phyloP scores from a whole-genome alignment of 2,329 filamentous ascomycete species.

The Exophiala sideris region DNA sequence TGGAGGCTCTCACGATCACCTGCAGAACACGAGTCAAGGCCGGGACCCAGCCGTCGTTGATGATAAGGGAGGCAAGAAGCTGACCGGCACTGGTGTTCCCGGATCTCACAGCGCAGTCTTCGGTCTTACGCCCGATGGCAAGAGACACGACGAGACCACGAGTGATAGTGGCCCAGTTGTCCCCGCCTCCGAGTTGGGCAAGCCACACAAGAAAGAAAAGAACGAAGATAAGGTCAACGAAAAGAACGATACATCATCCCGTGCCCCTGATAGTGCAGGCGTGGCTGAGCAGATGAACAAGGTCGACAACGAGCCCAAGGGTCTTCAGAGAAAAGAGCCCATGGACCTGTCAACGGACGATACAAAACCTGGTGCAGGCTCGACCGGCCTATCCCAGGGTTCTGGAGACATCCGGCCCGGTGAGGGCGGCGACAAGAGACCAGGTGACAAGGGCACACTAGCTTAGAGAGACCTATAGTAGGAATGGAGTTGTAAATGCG shows the following conservation, averaged over 20 bases:
- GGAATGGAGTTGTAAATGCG: no score
- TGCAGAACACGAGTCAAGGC: slow-evolving; percentile 13
- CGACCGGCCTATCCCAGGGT: slow-evolving; percentile 5
- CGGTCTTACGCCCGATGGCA: slow-evolving; percentile 25
- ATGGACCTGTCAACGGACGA: not conserved
- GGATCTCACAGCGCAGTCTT: slow-evolving; percentile 28
- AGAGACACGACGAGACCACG: slow-evolving; percentile 10
- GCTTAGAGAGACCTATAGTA: not conserved
- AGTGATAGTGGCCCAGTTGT: not conserved
- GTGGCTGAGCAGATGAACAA: slow-evolving; percentile 18
- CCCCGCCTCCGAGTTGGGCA: slow-evolving; percentile 5
- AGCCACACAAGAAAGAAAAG: not conserved
- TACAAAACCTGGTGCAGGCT: slow-evolving; percentile 13
- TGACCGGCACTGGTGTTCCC: slow-evolving; percentile 19
- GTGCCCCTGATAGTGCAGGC: not conserved
- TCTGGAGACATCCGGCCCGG: not conserved
- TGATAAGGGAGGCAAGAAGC: slow-evolving; percentile 13
- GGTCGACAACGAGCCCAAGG: slow-evolving; percentile 9
- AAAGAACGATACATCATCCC: slow-evolving; percentile 1
- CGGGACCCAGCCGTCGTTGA: slow-evolving; percentile 23
- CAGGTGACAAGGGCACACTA: not conserved
- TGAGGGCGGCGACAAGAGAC: not conserved
- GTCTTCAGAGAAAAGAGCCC: slow-evolving; percentile 18
- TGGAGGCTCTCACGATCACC: not conserved
- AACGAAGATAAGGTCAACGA: slow-evolving; percentile 2